Conservation (phyloP, 495 filamentous ascomycete genomes). For the Penicillium silybi region DNA sequence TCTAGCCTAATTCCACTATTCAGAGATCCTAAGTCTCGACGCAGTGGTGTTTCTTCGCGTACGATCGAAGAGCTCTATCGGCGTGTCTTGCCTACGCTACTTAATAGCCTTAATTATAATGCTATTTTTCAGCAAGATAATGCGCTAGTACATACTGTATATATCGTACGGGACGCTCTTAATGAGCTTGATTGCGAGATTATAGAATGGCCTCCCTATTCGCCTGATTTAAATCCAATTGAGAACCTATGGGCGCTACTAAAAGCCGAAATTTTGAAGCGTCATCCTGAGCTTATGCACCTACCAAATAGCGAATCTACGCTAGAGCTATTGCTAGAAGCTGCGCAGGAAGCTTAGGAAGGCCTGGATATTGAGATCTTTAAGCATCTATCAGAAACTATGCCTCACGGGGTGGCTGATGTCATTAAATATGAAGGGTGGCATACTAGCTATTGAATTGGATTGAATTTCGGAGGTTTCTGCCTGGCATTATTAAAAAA, state of each 20-base stretch:
- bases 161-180: constrained; percentile 1
- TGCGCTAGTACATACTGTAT: neutral
- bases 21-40: neutral
- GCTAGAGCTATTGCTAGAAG: neutral
- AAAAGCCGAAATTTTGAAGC: constrained; percentile 4
- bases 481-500: neutral
- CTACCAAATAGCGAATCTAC: constrained; percentile 3
- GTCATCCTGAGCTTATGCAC: constrained; percentile 1
- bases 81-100: constrained; percentile 6
- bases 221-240: constrained; percentile 17
- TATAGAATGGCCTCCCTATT: constrained; percentile 13
- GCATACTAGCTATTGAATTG: constrained; percentile 4
- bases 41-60: neutral
- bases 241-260: constrained; percentile 10
- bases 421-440: constrained; percentile 4
- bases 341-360: neutral
- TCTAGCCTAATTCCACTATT: constrained; percentile 7
- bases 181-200: neutral
- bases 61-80: constrained; percentile 6
- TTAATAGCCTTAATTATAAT: neutral
- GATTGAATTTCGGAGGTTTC: neutral
- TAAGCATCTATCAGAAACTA: constrained; percentile 4
- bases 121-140: constrained; percentile 12
- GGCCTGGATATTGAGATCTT: neutral
- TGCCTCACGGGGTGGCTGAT: constrained; percentile 1